A percentile compares a stretch with the other conserved stretches of the same genome.
phyloP scores from a whole-genome alignment of 371 early-diverging fungal genomes.

The Thermomucor indicae-seudaticae region DNA sequence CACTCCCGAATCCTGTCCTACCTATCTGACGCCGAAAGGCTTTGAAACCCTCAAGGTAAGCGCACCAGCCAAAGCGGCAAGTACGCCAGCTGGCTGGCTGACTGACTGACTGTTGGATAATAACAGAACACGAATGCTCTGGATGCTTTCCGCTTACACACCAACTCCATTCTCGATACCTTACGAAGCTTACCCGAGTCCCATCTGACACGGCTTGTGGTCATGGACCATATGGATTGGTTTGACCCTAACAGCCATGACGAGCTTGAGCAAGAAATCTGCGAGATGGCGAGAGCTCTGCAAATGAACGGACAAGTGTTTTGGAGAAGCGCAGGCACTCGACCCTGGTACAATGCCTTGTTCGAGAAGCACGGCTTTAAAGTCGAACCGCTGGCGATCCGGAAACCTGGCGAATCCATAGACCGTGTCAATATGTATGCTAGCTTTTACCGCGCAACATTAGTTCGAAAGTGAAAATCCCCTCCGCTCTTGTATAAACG shows the following conservation, averaged over 20 bases:
- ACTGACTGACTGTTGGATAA: neutral
- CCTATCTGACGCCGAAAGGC: conserved; percentile 70
- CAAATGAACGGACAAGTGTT: conserved; percentile 69
- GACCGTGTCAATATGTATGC: conserved; percentile 89
- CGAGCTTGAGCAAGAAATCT: conserved; percentile 61
- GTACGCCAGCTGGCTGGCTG: neutral
- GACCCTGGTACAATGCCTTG: conserved; percentile 77
- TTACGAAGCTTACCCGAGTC: conserved; percentile 49
- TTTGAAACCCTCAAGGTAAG: conserved; percentile 57
- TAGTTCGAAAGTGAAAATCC: neutral
- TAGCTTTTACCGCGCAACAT: conserved; percentile 53
- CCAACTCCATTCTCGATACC: conserved; percentile 69
- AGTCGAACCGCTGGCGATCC: conserved; percentile 63
- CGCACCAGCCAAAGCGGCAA: neutral
- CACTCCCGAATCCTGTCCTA: conserved; percentile 61
- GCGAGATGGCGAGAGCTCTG: conserved; percentile 56
- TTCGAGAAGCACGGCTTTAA: conserved; percentile 70
- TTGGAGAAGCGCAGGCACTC: conserved; percentile 77
- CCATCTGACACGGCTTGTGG: conserved; percentile 72
- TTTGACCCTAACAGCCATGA: conserved; percentile 55
- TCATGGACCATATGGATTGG: conserved; percentile 94
- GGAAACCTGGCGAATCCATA: conserved; percentile 62
- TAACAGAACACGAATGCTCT: conserved; percentile 33
- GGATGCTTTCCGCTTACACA: conserved; percentile 74
- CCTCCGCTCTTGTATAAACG: no score